These are phyloP conservation scores for Citrus hindsii DNA, from an alignment of 345 rosid genomes.

Conservation along the genomic window DNA sequence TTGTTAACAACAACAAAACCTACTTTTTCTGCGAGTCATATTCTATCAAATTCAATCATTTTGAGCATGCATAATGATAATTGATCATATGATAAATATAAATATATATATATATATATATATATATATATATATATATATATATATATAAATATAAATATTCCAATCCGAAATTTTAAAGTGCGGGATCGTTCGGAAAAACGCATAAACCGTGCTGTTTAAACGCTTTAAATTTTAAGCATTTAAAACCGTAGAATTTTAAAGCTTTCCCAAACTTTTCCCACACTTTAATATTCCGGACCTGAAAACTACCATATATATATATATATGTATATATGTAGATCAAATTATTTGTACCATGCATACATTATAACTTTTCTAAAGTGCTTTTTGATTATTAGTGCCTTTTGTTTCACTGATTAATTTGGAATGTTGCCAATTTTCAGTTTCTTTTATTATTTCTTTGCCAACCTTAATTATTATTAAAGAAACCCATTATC, in stretches of 20 bases:
- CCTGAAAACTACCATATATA: too few species aligned
- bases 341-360: background rate
- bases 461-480: slow-evolving; percentile 10
- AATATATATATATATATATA: too few species aligned
- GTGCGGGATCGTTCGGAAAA: too few species aligned
- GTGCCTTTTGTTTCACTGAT: background rate
- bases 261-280: too few species aligned
- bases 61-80: background rate
- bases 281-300: too few species aligned
- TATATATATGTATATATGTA: too few species aligned
- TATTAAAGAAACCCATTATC: slow-evolving; percentile 15
- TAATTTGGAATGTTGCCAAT: background rate
- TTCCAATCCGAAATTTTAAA: too few species aligned
- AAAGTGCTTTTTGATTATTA: background rate
- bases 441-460: background rate
- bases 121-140: too few species aligned
- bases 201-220: too few species aligned
- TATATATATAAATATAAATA: too few species aligned
- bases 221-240: too few species aligned
- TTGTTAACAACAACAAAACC: background rate
- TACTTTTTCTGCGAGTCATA: background rate
- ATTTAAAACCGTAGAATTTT: too few species aligned
- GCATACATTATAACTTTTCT: background rate
- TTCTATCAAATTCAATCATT: background rate
- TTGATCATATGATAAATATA: background rate